phyloP scores from a whole-genome alignment of 441 rosid genomes.

The Manihot esculenta region DNA sequence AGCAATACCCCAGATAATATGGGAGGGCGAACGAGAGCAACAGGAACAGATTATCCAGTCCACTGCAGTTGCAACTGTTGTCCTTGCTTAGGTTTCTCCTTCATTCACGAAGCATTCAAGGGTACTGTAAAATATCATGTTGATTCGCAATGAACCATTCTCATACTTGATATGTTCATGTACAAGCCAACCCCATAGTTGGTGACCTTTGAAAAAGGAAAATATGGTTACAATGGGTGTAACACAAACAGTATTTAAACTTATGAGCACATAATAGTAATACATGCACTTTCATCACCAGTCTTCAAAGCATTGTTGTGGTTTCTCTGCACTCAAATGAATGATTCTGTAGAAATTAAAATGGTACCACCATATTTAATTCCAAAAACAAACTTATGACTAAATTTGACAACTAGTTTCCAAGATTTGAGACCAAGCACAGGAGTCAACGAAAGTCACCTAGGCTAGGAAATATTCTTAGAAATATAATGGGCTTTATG shows the following conservation, averaged over 20 bases:
- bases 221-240: not conserved
- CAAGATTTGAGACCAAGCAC: not conserved
- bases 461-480: not conserved
- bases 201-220: not conserved
- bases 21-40: slow-evolving; percentile 65
- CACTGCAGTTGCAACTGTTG: slow-evolving; percentile 52
- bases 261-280: slow-evolving; percentile 2
- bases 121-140: slow-evolving; percentile 1
- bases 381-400: not conserved
- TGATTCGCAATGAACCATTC: slow-evolving; percentile 4
- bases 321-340: slow-evolving; percentile 14
- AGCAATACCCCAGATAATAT: slow-evolving; percentile 71
- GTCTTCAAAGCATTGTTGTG: slow-evolving; percentile 2
- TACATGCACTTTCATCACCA: slow-evolving; percentile 10
- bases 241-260: not conserved
- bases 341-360: too few species aligned
- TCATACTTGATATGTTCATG: not conserved
- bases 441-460: not conserved
- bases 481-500: too few species aligned
- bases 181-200: not conserved
- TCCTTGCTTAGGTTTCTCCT: slow-evolving; percentile 49
- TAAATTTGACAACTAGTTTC: not conserved
- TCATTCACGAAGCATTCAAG: not conserved
- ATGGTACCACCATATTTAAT: not conserved
- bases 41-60: slow-evolving; percentile 53